Evolutionary conservation across 495 filamentous ascomycete species (phyloP).

Genomic region (Acidiella bohemica): DNA sequence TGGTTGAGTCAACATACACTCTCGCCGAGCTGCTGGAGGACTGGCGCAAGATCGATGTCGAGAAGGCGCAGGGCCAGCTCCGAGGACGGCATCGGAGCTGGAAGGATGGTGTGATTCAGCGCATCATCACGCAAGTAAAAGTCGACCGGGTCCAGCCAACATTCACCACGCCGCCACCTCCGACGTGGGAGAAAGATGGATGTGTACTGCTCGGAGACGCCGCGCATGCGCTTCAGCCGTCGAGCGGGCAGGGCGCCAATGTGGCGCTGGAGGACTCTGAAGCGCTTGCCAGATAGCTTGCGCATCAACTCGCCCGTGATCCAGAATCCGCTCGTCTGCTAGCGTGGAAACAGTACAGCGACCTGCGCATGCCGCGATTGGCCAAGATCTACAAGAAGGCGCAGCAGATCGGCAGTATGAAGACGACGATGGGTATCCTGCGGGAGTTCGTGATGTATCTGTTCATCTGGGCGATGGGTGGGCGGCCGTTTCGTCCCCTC

Average conservation of each 20-base stretch:
- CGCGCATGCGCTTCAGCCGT: not conserved
- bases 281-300: not conserved
- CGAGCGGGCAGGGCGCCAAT: not conserved
- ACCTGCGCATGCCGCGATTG: not conserved
- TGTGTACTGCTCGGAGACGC: not conserved
- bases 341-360: slow-evolving; percentile 1
- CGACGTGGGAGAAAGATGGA: not conserved
- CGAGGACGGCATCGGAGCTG: not conserved
- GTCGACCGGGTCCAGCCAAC: not conserved
- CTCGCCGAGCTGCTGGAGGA: not conserved
- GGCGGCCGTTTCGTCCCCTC: no score
- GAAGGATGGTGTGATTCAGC: not conserved
- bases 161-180: not conserved
- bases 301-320: not conserved
- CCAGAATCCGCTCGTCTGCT: not conserved
- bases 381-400: slow-evolving; percentile 1
- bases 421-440: no score
- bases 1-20: not conserved
- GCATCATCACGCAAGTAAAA: not conserved
- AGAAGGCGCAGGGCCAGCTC: not conserved
- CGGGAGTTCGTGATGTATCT: no score
- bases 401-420: not conserved
- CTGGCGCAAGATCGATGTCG: not conserved
- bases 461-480: no score
- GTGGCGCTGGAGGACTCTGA: not conserved